Evolutionary conservation across 1,139 yeast species (phyloP), one percentile per base, ranked within the genome.

Genomic region (Candida sp.): DNA sequence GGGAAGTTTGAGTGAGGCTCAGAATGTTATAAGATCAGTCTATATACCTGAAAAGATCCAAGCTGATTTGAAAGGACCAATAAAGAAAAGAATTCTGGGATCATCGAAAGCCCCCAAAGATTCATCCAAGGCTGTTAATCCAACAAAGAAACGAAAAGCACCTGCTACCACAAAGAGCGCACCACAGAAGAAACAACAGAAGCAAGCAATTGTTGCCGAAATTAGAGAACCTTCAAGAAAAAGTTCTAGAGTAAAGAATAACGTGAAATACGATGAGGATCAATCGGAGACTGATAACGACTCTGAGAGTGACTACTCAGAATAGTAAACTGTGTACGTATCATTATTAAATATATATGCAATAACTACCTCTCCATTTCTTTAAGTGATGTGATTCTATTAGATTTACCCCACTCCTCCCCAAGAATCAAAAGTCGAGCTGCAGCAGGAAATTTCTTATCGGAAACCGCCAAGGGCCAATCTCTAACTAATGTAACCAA

Each of bases 371-470:
- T 56, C 42, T 68, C 79, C 87, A 83, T 77, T 39, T 66, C 74
- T 38, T 78, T 81, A 44, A 84, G 68, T 9, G 72, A 50, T 34
- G 73, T 70, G 7, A 84, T 57, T 5, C 51, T 63, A 2, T 82
- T 81, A 0, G 63, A 64, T 6, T 58, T 56, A 15, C 61, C 52
- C 84, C 91, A 87, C 40, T 88, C 96, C 52, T 90, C 96, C 4
- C 91, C 91, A 25, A 89, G 62, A 8, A 90, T 75, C 41, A 78
- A 66, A 44, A 91, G 66, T 45, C 97, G 76, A 6, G 88, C 87
- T 3, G 95, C 95, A 5, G 93, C 89, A 2, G 95, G 87, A 50
- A 63, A 81, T 47, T 73, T 77, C 46, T 67, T 68, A 6, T 75
- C 81, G 2, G 70, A 65, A 2, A 77, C 80, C 2, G 68, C 53